These are phyloP conservation scores for Magnusiomyces fungicola DNA, from an alignment of 1,139 yeast species.

Conservation along the genomic window DNA sequence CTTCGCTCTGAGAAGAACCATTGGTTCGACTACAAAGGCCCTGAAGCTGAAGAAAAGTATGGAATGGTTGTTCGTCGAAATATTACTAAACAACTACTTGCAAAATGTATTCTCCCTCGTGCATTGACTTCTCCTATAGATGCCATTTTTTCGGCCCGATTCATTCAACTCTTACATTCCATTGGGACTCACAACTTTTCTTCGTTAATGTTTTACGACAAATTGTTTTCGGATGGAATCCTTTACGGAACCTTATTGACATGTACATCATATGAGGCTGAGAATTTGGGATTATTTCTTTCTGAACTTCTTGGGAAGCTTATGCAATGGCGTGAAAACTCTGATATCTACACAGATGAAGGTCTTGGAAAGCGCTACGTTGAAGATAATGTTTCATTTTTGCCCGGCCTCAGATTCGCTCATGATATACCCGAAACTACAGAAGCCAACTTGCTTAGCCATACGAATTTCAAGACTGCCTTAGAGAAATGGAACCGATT, in stretches of 20 bases:
- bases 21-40: constrained; percentile 31
- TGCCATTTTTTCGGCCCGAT: constrained; percentile 64
- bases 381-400: constrained; percentile 17
- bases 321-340: constrained; percentile 37
- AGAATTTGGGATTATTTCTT: constrained; percentile 71
- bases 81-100: constrained; percentile 41
- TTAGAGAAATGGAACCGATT: constrained; percentile 52
- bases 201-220: constrained; percentile 40
- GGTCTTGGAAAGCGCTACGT: constrained; percentile 27
- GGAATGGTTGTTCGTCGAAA: constrained; percentile 25
- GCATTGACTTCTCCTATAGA: constrained; percentile 76
- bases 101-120: constrained; percentile 68
- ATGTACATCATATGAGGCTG: constrained; percentile 71
- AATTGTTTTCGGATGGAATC: constrained; percentile 44
- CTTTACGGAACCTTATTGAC: constrained; percentile 59
- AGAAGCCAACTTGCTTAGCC: constrained; percentile 25
- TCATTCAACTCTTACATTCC: constrained; percentile 46
- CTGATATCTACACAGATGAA: constrained; percentile 25
- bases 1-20: constrained; percentile 29
- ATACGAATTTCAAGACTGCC: constrained; percentile 37
- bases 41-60: constrained; percentile 19
- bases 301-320: constrained; percentile 47
- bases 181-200: constrained; percentile 41
- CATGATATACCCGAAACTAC: constrained; percentile 16
- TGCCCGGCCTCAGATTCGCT: constrained; percentile 25